Evolutionary conservation across 2,329 filamentous ascomycete genomes (phyloP).

Genomic region (Fusarium mundagurra): DNA sequence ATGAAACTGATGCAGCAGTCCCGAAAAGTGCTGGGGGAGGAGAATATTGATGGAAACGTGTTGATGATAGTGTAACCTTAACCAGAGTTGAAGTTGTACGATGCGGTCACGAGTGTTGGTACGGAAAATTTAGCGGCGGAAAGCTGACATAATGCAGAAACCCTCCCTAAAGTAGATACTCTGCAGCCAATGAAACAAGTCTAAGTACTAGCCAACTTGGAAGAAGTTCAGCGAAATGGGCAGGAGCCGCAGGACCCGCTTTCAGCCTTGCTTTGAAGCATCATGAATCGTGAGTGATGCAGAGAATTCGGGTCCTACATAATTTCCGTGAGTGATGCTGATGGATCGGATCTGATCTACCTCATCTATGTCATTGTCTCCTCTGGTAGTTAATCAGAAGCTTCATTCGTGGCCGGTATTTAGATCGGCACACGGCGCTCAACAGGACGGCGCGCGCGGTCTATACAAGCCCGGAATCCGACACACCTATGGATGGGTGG

Average conservation of each 20-base stretch:
- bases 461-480: slow-evolving; percentile 9
- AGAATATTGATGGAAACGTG: slow-evolving; percentile 33
- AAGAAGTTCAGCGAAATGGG: neutral
- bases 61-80: slow-evolving; percentile 31
- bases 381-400: neutral
- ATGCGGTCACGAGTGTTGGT: slow-evolving; percentile 35
- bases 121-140: slow-evolving; percentile 40
- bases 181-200: slow-evolving; percentile 3
- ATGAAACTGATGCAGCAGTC: slow-evolving; percentile 41
- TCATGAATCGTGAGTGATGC: neutral
- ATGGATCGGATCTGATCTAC: neutral
- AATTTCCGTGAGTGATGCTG: neutral
- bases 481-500: neutral
- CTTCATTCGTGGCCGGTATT: neutral
- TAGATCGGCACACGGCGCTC: slow-evolving; percentile 5
- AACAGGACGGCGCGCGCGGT: neutral
- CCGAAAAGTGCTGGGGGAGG: slow-evolving; percentile 28
- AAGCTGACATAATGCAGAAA: slow-evolving; percentile 38
- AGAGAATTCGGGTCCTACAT: neutral
- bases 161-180: neutral
- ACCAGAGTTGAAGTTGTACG: slow-evolving; percentile 29
- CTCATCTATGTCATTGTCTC: neutral
- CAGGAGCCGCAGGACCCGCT: neutral
- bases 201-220: neutral
- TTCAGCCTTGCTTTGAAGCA: neutral